Conservation (phyloP, 2,329 filamentous ascomycete species). For the Colletotrichum filicis region DNA sequence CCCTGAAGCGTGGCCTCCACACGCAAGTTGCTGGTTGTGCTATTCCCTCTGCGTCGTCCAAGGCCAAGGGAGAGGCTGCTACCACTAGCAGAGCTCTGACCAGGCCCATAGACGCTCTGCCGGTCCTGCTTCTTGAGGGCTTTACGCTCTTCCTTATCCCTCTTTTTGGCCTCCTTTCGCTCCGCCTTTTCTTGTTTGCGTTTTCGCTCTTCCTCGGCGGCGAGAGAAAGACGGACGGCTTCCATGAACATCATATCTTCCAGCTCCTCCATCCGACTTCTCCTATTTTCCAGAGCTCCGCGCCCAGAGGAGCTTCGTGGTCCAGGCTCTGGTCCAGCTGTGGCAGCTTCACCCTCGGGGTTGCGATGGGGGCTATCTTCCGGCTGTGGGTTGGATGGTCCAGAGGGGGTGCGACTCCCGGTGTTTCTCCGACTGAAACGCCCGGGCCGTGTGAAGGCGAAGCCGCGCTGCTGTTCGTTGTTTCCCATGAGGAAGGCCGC, state of each 20-base stretch:
- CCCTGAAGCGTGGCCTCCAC: conserved; percentile 64
- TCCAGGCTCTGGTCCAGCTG: conserved; percentile 47
- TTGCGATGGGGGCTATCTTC: conserved; percentile 43
- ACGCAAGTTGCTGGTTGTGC: conserved; percentile 67
- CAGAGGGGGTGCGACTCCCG: conserved; percentile 46
- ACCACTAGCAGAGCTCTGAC: conserved; percentile 64
- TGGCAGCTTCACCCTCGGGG: conserved; percentile 39
- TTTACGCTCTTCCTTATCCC: conserved; percentile 87
- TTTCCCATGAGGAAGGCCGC: conserved; percentile 91
- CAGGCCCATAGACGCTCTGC: conserved; percentile 49
- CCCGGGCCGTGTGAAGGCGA: conserved; percentile 52
- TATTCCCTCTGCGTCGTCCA: conserved; percentile 69
- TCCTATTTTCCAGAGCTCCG: conserved; percentile 42
- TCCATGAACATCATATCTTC: conserved; percentile 99
- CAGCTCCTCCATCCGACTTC: conserved; percentile 80
- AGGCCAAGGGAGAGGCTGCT: conserved; percentile 73
- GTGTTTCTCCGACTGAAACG: conserved; percentile 69
- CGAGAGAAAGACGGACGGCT: conserved; percentile 90
- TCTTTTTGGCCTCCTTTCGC: conserved; percentile 85
- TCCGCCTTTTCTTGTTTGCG: conserved; percentile 84
- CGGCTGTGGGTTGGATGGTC: conserved; percentile 43
- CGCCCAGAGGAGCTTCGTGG: conserved; percentile 45
- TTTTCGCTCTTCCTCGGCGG: conserved; percentile 91
- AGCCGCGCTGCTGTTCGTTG: conserved; percentile 61
- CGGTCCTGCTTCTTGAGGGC: conserved; percentile 71